phyloP scores from a whole-genome alignment of 169 alveolate genomes.

The Plasmodium coatneyi region DNA sequence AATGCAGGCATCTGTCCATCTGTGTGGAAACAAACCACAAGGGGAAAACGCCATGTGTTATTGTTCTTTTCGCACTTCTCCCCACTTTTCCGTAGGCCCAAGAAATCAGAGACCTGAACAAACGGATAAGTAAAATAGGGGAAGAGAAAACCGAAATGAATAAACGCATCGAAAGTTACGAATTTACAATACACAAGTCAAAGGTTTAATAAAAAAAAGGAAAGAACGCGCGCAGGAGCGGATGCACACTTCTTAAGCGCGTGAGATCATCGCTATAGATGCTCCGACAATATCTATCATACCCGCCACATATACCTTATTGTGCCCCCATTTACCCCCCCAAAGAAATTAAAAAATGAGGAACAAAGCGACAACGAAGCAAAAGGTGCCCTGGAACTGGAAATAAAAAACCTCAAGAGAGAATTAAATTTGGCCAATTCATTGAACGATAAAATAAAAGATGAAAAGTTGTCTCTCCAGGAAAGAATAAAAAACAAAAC shows the following conservation, averaged over 20 bases:
- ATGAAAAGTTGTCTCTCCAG: conserved; percentile 20
- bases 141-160: conserved; percentile 64
- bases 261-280: background rate
- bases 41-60: background rate
- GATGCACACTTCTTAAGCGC: background rate
- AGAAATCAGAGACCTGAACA: conserved; percentile 68
- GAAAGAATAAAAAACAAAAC: conserved; percentile 19
- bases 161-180: conserved; percentile 49
- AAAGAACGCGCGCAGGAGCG: background rate
- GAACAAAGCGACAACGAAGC: conserved; percentile 2
- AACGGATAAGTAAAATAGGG: conserved; percentile 23
- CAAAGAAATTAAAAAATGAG: conserved; percentile 47
- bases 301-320: background rate
- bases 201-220: conserved; percentile 11
- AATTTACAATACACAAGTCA: conserved; percentile 21
- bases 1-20: background rate
- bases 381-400: conserved; percentile 11
- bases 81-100: conserved; percentile 15
- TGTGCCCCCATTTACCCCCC: background rate
- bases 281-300: background rate
- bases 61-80: background rate
- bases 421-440: conserved; percentile 46
- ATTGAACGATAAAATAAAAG: conserved; percentile 42
- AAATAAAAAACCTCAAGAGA: conserved; percentile 36
- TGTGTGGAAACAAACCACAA: background rate